Base-by-base conservation (phyloP, 176 grass and related monocot genomes). In the Oryza nivara region DNA sequence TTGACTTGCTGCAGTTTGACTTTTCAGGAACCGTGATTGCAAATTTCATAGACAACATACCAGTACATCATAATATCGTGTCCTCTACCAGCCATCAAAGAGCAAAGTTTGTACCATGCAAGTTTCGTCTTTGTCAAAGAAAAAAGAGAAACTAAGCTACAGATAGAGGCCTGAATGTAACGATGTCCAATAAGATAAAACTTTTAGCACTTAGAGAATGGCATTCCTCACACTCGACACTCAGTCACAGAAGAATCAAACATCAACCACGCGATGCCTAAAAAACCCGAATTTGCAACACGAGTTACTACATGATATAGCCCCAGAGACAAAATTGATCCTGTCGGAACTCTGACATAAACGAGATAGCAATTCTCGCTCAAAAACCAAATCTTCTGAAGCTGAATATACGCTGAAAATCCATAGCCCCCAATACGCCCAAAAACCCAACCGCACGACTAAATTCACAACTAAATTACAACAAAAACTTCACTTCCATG, bases 101-200 rank as follows among this genome's bases (percentile, higher is more conserved):
- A 82, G 19, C 49, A 54, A 83, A 87, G 70, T 19, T 19, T 72
- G 36, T 43, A 66, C 11, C 38, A 88, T 65, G 14, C 63, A 64
- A 73, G 26, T 46, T 60, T 13, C 11, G 46, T 7, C 19, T 60
- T 13, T 15, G 46, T 7, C 19, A 17, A 63, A 26, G 54, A 26
- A 35, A 14, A 14, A 87, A 86, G 1, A 36, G 20, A 19, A 51
- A 14, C 12, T 9, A 20, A 20, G 23, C 28, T 14, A 17, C 17
- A 35, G 14, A 7, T 7, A 60, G 38, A 75, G 58, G 25, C 14
- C 49, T 52, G 45, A 64, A 68, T 23, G 30, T 26, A 70, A n/a
- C 20, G 20, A 11, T 10, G 13, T 4, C 54, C 49, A 26, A 26
- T 6, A 25, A 16, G 67, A 77, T 1, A 1, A 16, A 45, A 56